phyloP scores from a whole-genome alignment of 2,329 filamentous ascomycete species.

The Phialemonium atrogriseum region DNA sequence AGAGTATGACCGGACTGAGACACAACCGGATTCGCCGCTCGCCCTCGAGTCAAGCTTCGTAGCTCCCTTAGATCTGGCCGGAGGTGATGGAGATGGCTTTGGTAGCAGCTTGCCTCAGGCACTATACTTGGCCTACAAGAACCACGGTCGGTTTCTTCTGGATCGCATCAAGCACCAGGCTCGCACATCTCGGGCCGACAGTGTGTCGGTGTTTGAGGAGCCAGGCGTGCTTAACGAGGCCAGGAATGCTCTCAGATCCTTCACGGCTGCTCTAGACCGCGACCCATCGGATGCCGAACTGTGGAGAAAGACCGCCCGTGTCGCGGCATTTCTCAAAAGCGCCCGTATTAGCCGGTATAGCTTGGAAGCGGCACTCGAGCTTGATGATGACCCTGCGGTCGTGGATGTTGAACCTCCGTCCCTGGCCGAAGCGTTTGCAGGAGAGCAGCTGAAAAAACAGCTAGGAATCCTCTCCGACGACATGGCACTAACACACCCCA shows the following conservation, averaged over 20 bases:
- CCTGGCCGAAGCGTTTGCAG: slow-evolving; percentile 54
- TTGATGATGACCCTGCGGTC: slow-evolving; percentile 58
- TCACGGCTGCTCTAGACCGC: slow-evolving; percentile 50
- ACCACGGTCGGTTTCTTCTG: slow-evolving; percentile 85
- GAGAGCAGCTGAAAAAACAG: slow-evolving; percentile 50
- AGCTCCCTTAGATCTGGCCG: slow-evolving; percentile 44
- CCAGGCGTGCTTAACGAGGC: slow-evolving; percentile 27
- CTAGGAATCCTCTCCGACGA: slow-evolving; percentile 45
- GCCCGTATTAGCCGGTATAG: slow-evolving; percentile 51
- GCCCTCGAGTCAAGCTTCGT: slow-evolving; percentile 38
- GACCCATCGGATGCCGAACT: slow-evolving; percentile 61
- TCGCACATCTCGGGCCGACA: slow-evolving; percentile 18
- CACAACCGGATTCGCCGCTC: slow-evolving; percentile 40
- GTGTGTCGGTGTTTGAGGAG: slow-evolving; percentile 25
- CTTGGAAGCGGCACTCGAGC: slow-evolving; percentile 56
- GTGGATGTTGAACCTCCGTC: slow-evolving; percentile 55
- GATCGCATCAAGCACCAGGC: slow-evolving; percentile 56
- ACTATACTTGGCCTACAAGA: slow-evolving; percentile 90
- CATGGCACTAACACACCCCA: slow-evolving; percentile 50
- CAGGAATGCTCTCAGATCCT: slow-evolving; percentile 44
- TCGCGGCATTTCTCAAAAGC: slow-evolving; percentile 51
- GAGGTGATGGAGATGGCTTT: slow-evolving; percentile 60
- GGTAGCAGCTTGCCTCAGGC: slow-evolving; percentile 81
- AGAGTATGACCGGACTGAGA: slow-evolving; percentile 68
- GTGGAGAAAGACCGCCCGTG: slow-evolving; percentile 52